Evolutionary conservation across 352 stramenopile species (phyloP), one percentile per base, ranked within the genome.

Genomic region (Phytophthora pluvialis): DNA sequence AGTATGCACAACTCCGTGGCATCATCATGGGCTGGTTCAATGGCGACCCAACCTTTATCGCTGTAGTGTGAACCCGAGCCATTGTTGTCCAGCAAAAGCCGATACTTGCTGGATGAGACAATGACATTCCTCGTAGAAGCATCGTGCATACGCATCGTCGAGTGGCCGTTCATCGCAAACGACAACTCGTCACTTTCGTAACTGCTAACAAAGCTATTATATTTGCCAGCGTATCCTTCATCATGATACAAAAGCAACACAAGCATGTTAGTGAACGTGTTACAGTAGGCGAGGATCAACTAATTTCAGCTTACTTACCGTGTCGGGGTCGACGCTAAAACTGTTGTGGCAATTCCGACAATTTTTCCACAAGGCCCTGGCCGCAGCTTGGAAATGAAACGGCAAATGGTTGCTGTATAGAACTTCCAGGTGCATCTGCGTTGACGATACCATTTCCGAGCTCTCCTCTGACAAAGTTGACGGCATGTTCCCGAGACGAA

Each of bases 331-430:
- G 40, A 47, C 7, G 15, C 8, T 18, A 31, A 5, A 1, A 8
- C 15, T n/a, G 4, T 9, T n/a, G 13, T 47, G 40, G 18, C 40
- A 50, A 33, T 21, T 33, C 4, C 28, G 43, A 36, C 28, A 52
- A 5, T 29, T 52, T 29, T 31, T 52, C 45, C 45, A 52, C 21
- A 52, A 52, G 15, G 45, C 45, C 45, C 29, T 40, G 29, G 45
- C 15, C 45, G 29, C 45, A 1, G 8, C 6, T 28, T 40, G 45
- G 45, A 40, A 52, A 40, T 40, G 28, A 15, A 40, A 39, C n/a
- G 45, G 45, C 28, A 52, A 40, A 9, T 52, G 29, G 0, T 31
- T 40, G 29, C 45, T 29, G 15, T 52, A 10, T 4, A 52, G n/a
- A 28, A 40, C 31, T 28, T 52, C 45, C 7, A 52, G n/a, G 29